Base-by-base conservation (phyloP, 352 stramenopile species). In the Albugo laibachii region DNA sequence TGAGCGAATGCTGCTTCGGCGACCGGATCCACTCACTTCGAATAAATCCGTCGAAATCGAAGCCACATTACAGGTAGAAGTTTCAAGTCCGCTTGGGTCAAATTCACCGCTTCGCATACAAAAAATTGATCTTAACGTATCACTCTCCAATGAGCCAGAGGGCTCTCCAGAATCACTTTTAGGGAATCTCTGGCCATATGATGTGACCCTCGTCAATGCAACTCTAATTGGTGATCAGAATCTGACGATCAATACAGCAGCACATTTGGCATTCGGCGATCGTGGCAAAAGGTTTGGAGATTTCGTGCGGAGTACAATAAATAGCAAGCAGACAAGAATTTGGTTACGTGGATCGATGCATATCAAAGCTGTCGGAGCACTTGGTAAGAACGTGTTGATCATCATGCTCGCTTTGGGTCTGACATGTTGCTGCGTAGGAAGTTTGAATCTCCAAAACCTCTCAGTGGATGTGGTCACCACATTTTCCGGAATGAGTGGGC, bases 231-330 rank as follows among this genome's bases (percentile, higher is more conserved):
- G 63, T 19, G 57, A 57, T 40, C 77, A 66, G 54, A 87, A 87
- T 42, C 67, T 87, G 51, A 80, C 74, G 8, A 69, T 87, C 14
- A 55, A 81, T 5, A 82, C 65, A 42, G 51, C 60, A 36, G 77
- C 74, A 1, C 41, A 67, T 18, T 50, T 83, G 21, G 41, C 55
- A 0, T 65, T 87, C 21, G 54, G 42, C 15, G 58, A 63, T 24
- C 45, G 58, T 11, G 74, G 74, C 11, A 53, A 53, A 24, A 43
- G 63, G 11, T 87, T 87, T 47, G 74, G 74, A 13, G 51, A 52
- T 20, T 84, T 87, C 39, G 71, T 87, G 47, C 71, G 66, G n/a
- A 45, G 71, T 39, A 80, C 71, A 8, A 63, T 83, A 11, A 52
- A 68, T 21, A 59, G 73, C 36, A 50, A 67, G 13, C 48, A 62